Evolutionary conservation across 192 early-diverging fungal species (phyloP).

Genomic region (Chytriomyces hyalinus): DNA sequence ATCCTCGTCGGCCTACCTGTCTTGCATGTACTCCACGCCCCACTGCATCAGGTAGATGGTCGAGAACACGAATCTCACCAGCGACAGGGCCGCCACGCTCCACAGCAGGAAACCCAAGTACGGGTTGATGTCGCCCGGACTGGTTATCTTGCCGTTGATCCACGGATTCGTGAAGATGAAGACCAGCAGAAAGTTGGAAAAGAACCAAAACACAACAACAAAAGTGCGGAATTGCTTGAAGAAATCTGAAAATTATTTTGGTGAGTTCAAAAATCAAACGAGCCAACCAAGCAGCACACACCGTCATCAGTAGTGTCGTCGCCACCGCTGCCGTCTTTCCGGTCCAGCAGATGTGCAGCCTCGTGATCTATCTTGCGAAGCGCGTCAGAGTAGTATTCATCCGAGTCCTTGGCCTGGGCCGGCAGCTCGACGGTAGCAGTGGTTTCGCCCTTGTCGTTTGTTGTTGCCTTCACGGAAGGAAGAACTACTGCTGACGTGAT

Average conservation of each 20-base stretch:
- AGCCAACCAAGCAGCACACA: neutral
- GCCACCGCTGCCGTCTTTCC: conserved; percentile 61
- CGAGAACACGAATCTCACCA: conserved; percentile 39
- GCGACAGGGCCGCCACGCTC: conserved; percentile 44
- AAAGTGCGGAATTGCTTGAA: conserved; percentile 61
- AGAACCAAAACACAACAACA: conserved; percentile 53
- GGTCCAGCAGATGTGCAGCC: conserved; percentile 34
- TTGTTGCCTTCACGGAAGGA: conserved; percentile 70
- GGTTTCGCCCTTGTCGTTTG: conserved; percentile 67
- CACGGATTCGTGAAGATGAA: conserved; percentile 47
- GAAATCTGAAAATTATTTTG: conserved; percentile 37
- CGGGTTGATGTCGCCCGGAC: conserved; percentile 40
- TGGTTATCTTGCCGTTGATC: conserved; percentile 29
- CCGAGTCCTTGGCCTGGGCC: conserved; percentile 70
- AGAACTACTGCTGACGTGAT: conserved; percentile 61
- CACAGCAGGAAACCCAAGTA: conserved; percentile 57
- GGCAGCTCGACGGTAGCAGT: conserved; percentile 76
- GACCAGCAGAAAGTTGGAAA: conserved; percentile 50
- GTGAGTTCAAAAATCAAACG: neutral
- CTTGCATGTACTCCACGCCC: conserved; percentile 18
- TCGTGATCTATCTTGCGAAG: conserved; percentile 54
- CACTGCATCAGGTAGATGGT: conserved; percentile 38
- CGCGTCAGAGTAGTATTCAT: conserved; percentile 70
- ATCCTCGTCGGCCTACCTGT: no score
- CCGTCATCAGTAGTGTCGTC: conserved; percentile 43